Evolutionary conservation across 805 yeast genomes (phyloP).

Genomic region (Cyberlindnera amylophila): DNA sequence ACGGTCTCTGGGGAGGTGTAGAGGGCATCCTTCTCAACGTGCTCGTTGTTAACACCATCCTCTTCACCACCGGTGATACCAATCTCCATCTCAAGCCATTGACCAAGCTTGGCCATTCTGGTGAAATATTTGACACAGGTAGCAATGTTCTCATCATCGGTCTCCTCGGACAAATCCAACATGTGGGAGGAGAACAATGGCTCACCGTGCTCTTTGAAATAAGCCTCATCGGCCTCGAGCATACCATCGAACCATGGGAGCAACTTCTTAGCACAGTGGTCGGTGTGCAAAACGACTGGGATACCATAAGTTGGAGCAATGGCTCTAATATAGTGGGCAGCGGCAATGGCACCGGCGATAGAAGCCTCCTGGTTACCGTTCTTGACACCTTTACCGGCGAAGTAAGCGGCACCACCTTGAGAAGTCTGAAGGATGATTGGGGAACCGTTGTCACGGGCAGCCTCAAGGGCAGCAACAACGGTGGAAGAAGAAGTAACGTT

Average conservation of each 20-base stretch:
- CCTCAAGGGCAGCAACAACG: conserved; percentile 94
- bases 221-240: conserved; percentile 94
- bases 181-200: conserved; percentile 98
- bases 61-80: conserved; percentile 99
- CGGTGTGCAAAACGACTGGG: conserved; percentile 96
- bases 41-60: conserved; percentile 99
- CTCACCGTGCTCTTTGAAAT: conserved; percentile 80
- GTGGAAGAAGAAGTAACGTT: conserved; percentile 98
- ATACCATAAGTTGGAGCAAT: conserved; percentile 95
- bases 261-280: conserved; percentile 98
- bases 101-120: conserved; percentile 90
- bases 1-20: conserved; percentile 97
- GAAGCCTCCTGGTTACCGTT: conserved; percentile 93
- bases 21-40: conserved; percentile 78
- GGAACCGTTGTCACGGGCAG: conserved; percentile 90
- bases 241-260: conserved; percentile 99
- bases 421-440: conserved; percentile 97
- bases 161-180: conserved; percentile 96
- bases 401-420: conserved; percentile 99
- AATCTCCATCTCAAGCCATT: conserved; percentile 99
- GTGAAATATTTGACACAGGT: conserved; percentile 92
- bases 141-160: conserved; percentile 92
- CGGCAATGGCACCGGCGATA: conserved; percentile 92
- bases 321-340: conserved; percentile 94
- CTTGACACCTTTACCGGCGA: conserved; percentile 98